Percentiles rank a stretch among this genome's conserved stretches.
These are phyloP conservation scores for Cyberlindnera mississippiensis DNA, from an alignment of 805 yeast genomes.

Conservation along the genomic window DNA sequence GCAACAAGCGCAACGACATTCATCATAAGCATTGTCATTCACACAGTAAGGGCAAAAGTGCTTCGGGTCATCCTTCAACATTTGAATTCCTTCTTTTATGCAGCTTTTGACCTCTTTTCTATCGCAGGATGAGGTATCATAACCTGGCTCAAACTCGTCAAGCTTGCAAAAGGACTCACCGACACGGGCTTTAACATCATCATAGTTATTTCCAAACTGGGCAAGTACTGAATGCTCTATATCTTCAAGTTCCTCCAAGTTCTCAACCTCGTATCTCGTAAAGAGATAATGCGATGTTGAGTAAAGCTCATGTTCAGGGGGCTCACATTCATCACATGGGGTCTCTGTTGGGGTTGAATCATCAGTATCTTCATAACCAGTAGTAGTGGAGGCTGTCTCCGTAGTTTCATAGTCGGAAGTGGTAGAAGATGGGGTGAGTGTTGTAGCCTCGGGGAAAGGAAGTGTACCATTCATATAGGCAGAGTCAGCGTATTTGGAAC, in stretches of 20 bases:
- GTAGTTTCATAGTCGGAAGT: not conserved
- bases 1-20: slow-evolving; percentile 29
- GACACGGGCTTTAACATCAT: slow-evolving; percentile 23
- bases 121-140: slow-evolving; percentile 21
- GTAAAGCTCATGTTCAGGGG: too few relatives aligned
- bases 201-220: slow-evolving; percentile 22
- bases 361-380: not conserved
- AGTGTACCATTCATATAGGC: slow-evolving; percentile 14
- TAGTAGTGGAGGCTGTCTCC: not conserved
- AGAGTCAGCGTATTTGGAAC: slow-evolving; percentile 25
- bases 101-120: slow-evolving; percentile 20
- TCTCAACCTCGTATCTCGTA: not conserved
- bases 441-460: slow-evolving; percentile 11
- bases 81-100: slow-evolving; percentile 22
- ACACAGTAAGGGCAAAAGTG: slow-evolving; percentile 27
- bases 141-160: slow-evolving; percentile 22
- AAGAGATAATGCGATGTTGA: too few relatives aligned
- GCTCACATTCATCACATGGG: slow-evolving; percentile 1
- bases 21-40: slow-evolving; percentile 27
- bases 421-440: not conserved
- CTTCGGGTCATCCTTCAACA: slow-evolving; percentile 21
- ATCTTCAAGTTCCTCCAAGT: not conserved
- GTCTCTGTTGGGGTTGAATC: not conserved
- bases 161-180: slow-evolving; percentile 20
- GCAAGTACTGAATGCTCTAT: not conserved